Evolutionary conservation across 2,329 filamentous ascomycete genomes (phyloP).

Genomic region (Macroventuria anomochaeta): DNA sequence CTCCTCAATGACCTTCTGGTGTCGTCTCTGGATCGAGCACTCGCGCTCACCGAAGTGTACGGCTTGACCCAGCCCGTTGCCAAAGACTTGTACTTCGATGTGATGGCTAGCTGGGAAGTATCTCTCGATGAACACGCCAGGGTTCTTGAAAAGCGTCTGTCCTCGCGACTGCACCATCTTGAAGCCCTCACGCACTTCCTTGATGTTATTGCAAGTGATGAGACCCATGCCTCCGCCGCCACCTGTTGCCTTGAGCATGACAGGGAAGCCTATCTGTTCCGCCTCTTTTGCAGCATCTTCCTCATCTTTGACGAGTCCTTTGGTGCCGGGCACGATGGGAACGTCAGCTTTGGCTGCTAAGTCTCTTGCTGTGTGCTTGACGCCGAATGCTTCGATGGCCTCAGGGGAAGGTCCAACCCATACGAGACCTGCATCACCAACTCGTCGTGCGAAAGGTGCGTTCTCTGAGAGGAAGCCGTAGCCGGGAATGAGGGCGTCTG

Average conservation of each 20-base stretch:
- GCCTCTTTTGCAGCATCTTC: constrained; percentile 57
- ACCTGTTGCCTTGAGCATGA: constrained; percentile 63
- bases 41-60: constrained; percentile 88
- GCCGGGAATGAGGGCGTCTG: constrained; percentile 68
- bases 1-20: constrained; percentile 92
- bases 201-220: constrained; percentile 71
- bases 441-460: constrained; percentile 63
- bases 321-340: constrained; percentile 62
- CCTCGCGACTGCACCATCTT: constrained; percentile 77
- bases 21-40: constrained; percentile 83
- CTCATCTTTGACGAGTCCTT: constrained; percentile 56
- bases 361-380: constrained; percentile 64
- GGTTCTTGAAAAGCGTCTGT: constrained; percentile 78
- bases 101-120: constrained; percentile 82
- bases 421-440: constrained; percentile 61
- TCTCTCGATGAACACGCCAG: constrained; percentile 83
- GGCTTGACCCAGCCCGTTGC: constrained; percentile 78
- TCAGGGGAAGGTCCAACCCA: constrained; percentile 66
- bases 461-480: constrained; percentile 73
- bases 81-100: constrained; percentile 90
- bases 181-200: constrained; percentile 74
- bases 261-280: constrained; percentile 57
- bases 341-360: constrained; percentile 61
- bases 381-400: constrained; percentile 62
- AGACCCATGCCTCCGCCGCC: constrained; percentile 81